Evolutionary conservation across 164 flowering plant species (phyloP).

Genomic region (Saururus chinensis): DNA sequence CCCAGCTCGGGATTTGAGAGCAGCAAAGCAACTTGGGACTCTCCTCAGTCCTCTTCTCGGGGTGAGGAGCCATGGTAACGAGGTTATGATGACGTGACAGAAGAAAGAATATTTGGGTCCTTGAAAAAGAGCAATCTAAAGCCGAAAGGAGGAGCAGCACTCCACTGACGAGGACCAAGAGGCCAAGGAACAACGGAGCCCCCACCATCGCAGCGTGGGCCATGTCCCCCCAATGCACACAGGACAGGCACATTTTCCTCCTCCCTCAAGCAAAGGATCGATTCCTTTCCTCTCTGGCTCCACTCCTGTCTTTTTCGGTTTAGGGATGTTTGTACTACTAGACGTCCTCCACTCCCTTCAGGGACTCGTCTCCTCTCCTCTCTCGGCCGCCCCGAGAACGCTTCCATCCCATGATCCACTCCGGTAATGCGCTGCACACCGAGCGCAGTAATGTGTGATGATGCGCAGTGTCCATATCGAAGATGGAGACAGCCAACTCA

Average conservation of each 20-base stretch:
- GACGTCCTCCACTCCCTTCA: too few species aligned
- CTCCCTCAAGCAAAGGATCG: conserved; percentile 22
- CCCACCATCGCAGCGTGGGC: too few species aligned
- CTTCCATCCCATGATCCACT: too few species aligned
- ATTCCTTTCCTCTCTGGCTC: conserved; percentile 10
- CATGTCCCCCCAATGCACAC: neutral
- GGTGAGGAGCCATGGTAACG: conserved; percentile 13
- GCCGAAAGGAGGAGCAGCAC: too few species aligned
- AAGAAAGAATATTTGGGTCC: conserved; percentile 38
- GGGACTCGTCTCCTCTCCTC: too few species aligned
- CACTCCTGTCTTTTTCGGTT: neutral
- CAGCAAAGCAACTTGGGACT: neutral
- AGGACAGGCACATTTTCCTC: conserved; percentile 1
- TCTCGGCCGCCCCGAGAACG: too few species aligned
- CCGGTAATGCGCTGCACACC: too few species aligned
- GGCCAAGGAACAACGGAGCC: neutral
- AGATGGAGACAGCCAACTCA: neutral
- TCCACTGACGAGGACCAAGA: conserved; percentile 18
- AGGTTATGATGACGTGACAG: conserved; percentile 33
- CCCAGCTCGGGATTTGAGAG: neutral
- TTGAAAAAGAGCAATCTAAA: conserved; percentile 56
- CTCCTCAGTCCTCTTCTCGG: conserved; percentile 8
- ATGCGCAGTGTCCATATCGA: too few species aligned
- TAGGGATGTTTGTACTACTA: neutral
- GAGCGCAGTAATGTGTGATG: too few species aligned